These are phyloP conservation scores for Suhomyces sp. DNA, from an alignment of 805 yeast genomes.

Conservation along the genomic window DNA sequence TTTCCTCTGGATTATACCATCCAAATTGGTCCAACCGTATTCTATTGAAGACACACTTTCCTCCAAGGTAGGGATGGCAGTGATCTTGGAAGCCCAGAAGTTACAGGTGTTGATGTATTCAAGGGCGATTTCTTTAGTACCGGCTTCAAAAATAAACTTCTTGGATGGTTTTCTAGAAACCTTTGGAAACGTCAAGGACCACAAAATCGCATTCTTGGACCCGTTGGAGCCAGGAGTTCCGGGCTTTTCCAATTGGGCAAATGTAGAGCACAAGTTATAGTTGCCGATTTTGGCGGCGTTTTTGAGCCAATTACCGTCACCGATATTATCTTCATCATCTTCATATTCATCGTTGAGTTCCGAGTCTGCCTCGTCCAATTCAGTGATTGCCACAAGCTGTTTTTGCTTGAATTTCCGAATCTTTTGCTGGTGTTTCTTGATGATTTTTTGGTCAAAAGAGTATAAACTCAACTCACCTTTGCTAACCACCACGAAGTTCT, in stretches of 20 bases:
- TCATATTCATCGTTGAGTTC: conserved; percentile 23
- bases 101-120: conserved; percentile 76
- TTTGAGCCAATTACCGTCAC: conserved; percentile 70
- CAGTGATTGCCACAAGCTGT: conserved; percentile 11
- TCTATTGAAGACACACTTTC: conserved; percentile 73
- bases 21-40: conserved; percentile 70
- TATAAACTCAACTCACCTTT: conserved; percentile 63
- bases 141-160: conserved; percentile 60
- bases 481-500: conserved; percentile 63
- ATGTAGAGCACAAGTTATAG: conserved; percentile 50
- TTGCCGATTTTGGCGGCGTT: conserved; percentile 57
- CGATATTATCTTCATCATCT: conserved; percentile 32
- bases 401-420: conserved; percentile 20
- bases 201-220: conserved; percentile 24
- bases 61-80: conserved; percentile 70
- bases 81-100: conserved; percentile 85
- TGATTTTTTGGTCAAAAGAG: conserved; percentile 46
- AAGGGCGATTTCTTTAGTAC: conserved; percentile 61
- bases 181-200: conserved; percentile 58
- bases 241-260: conserved; percentile 38
- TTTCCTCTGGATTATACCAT: conserved; percentile 24
- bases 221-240: background rate
- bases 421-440: conserved; percentile 39
- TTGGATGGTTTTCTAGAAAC: conserved; percentile 32
- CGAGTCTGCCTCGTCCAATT: conserved; percentile 16